phyloP scores from a whole-genome alignment of 2,329 filamentous ascomycete species.

The Calonectria hawksworthii region DNA sequence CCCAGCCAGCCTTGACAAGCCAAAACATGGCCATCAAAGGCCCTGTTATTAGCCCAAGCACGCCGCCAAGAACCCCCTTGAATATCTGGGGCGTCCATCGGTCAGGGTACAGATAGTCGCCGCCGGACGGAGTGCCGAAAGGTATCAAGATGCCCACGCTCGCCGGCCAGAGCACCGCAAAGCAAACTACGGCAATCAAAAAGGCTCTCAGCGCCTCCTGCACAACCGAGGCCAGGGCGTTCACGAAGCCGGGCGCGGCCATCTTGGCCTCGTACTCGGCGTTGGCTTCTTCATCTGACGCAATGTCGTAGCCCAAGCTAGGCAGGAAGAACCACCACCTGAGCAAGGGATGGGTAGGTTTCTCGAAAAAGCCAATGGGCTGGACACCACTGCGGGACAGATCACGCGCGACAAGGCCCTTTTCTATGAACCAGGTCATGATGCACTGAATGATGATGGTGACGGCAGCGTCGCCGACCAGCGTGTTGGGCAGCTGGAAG shows the following conservation, averaged over 20 bases:
- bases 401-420: constrained; percentile 62
- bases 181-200: constrained; percentile 50
- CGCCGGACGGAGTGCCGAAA: constrained; percentile 51
- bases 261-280: constrained; percentile 3
- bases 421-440: constrained; percentile 66
- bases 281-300: constrained; percentile 2
- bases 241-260: background rate
- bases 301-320: background rate
- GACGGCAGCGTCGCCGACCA: constrained; percentile 63
- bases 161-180: constrained; percentile 59
- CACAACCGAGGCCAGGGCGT: constrained; percentile 40
- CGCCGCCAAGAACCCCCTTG: constrained; percentile 63
- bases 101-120: constrained; percentile 60
- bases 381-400: constrained; percentile 60
- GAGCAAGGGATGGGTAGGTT: constrained; percentile 51
- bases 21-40: constrained; percentile 64
- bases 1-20: constrained; percentile 65
- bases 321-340: constrained; percentile 55
- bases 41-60: constrained; percentile 61
- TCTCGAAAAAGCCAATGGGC: constrained; percentile 60
- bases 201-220: constrained; percentile 46
- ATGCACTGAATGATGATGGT: constrained; percentile 65
- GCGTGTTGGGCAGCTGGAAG: constrained; percentile 64
- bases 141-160: constrained; percentile 59
- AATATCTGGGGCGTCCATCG: constrained; percentile 64